Evolutionary conservation across 345 rosid species (phyloP).

Genomic region (Isatis tinctoria): DNA sequence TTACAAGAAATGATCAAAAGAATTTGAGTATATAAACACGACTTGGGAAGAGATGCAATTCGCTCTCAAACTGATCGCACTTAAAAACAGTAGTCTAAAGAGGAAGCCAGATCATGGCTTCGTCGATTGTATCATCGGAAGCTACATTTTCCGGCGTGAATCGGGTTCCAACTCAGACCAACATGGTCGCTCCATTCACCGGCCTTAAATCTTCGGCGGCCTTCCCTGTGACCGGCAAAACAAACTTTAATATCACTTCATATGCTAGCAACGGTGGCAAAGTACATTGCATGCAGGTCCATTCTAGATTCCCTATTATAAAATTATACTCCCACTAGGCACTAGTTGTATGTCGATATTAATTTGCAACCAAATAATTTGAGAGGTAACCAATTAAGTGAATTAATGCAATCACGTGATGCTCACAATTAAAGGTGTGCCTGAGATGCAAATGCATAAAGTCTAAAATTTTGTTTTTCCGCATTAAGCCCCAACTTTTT

Average conservation of each 20-base stretch:
- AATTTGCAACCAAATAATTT: slow-evolving; percentile 2
- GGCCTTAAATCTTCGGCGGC: slow-evolving; percentile 34
- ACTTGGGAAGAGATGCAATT: not conserved
- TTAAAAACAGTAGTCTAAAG: not conserved
- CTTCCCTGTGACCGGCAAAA: slow-evolving; percentile 33
- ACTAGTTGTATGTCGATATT: not conserved
- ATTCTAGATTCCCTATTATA: not conserved
- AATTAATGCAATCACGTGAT: slow-evolving; percentile 1
- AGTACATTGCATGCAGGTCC: slow-evolving; percentile 34
- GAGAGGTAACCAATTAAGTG: not conserved
- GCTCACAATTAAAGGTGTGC: not conserved
- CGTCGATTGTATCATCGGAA: not conserved
- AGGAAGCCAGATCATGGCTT: not conserved
- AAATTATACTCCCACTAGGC: not conserved
- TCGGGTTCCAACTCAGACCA: slow-evolving; percentile 14
- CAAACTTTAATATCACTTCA: slow-evolving; percentile 32
- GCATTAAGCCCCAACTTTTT: not conserved
- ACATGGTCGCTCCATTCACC: slow-evolving; percentile 41
- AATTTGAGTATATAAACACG: not conserved
- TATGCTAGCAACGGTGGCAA: slow-evolving; percentile 35
- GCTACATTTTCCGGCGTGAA: not conserved
- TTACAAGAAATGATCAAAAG: not conserved
- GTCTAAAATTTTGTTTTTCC: not conserved
- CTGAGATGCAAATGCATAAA: not conserved
- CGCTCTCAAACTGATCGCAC: not conserved